Percentiles rank a stretch among this genome's conserved stretches.
phyloP scores from a whole-genome alignment of 2,329 filamentous ascomycete genomes.

The Calonectria crousiana region DNA sequence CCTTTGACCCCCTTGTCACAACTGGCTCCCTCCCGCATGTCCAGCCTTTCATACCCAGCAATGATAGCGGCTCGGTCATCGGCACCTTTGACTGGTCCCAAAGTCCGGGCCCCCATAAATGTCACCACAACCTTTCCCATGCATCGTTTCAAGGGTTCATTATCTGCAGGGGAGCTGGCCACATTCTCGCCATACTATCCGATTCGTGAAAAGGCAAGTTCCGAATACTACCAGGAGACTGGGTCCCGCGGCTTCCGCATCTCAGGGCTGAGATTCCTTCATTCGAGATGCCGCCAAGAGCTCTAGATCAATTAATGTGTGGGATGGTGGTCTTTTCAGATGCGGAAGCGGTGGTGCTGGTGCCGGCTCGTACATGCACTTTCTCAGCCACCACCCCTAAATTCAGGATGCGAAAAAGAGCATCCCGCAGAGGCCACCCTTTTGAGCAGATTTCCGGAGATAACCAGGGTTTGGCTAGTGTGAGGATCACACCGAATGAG shows the following conservation, averaged over 20 bases:
- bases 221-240: not conserved
- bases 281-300: not conserved
- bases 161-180: not conserved
- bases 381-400: not conserved
- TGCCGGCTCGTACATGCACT: not conserved
- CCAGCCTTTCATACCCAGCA: not conserved
- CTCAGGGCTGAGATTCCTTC: not conserved
- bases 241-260: not conserved
- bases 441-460: not conserved
- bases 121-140: not conserved
- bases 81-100: not conserved
- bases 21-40: not conserved
- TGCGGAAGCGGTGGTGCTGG: no score
- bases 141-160: slow-evolving; percentile 9
- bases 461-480: not conserved
- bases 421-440: not conserved
- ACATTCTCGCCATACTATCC: not conserved
- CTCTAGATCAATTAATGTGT: not conserved
- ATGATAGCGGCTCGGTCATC: not conserved
- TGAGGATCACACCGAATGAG: not conserved
- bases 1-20: not conserved
- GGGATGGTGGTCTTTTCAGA: not conserved
- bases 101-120: not conserved
- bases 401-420: not conserved
- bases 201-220: not conserved